A percentile compares a stretch with the other conserved stretches of the same genome.
Conservation (phyloP, 345 rosid species). For the Pistacia atlantica region DNA sequence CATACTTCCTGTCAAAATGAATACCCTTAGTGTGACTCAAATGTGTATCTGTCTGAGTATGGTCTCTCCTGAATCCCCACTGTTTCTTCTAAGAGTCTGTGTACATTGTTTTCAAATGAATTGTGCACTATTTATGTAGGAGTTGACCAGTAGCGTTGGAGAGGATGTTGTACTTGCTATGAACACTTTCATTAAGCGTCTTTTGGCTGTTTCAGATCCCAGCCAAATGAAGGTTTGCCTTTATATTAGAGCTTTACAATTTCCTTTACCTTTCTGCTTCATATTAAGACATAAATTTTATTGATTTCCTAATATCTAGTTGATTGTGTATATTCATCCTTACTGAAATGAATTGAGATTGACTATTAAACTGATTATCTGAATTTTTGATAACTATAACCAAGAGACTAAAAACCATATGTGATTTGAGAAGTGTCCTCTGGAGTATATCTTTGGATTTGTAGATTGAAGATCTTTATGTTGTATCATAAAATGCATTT, state of each 20-base stretch:
- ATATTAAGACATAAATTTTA: not conserved
- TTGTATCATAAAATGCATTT: no score
- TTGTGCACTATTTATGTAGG: no score
- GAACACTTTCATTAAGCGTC: conserved; percentile 92
- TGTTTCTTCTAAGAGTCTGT: not conserved
- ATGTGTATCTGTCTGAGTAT: not conserved
- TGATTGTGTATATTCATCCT: not conserved
- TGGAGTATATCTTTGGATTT: no score
- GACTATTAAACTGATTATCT: not conserved
- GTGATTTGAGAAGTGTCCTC: no score
- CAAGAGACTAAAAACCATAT: not conserved
- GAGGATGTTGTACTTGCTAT: conserved; percentile 74
- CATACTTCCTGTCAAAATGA: no score
- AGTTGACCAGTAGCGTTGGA: no score
- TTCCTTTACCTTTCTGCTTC: conserved; percentile 1
- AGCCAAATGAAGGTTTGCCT: conserved; percentile 25
- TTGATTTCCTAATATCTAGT: not conserved
- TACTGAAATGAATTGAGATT: not conserved
- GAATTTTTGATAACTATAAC: no score
- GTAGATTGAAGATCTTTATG: no score
- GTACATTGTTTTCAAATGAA: conserved; percentile 5
- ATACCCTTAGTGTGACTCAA: no score
- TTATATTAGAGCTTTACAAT: not conserved
- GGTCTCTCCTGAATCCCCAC: conserved; percentile 5
- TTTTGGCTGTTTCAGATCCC: conserved; percentile 79